phyloP scores from a whole-genome alignment of 2,329 filamentous ascomycete genomes.

The Talaromyces sp. region DNA sequence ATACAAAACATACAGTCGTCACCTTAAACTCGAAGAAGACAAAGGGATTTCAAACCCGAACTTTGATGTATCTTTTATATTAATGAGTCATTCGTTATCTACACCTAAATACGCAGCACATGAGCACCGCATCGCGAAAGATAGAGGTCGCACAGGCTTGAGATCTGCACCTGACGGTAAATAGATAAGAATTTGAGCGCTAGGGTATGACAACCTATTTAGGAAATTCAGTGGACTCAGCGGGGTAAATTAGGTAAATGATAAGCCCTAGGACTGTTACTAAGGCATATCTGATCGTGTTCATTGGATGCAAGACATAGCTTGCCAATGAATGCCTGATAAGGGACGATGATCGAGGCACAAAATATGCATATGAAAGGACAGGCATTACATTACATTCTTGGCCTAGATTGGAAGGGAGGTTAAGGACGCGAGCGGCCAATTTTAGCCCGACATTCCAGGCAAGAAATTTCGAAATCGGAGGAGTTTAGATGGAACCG shows the following conservation, averaged over 20 bases:
- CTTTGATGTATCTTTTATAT: background rate
- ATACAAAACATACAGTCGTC: background rate
- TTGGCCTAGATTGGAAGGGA: background rate
- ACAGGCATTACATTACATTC: background rate
- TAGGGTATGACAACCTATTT: background rate
- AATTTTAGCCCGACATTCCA: background rate
- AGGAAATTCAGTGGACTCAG: background rate
- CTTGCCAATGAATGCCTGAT: background rate
- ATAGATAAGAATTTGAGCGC: background rate
- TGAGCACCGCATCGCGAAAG: background rate
- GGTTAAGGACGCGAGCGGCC: background rate
- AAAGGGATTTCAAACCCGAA: background rate
- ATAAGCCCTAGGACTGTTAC: background rate
- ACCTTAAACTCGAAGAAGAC: background rate
- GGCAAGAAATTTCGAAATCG: background rate
- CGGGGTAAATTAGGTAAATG: background rate
- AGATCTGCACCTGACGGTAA: background rate
- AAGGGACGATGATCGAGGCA: background rate
- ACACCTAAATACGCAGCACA: background rate
- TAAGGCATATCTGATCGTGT: background rate
- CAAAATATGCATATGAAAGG: background rate
- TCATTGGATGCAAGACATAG: background rate
- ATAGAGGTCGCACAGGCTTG: background rate
- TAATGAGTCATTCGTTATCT: background rate
- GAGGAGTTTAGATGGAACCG: background rate